Percentiles rank a stretch among this genome's conserved stretches.
phyloP scores from a whole-genome alignment of 371 early-diverging fungal genomes.

The Mucor plumbeus region DNA sequence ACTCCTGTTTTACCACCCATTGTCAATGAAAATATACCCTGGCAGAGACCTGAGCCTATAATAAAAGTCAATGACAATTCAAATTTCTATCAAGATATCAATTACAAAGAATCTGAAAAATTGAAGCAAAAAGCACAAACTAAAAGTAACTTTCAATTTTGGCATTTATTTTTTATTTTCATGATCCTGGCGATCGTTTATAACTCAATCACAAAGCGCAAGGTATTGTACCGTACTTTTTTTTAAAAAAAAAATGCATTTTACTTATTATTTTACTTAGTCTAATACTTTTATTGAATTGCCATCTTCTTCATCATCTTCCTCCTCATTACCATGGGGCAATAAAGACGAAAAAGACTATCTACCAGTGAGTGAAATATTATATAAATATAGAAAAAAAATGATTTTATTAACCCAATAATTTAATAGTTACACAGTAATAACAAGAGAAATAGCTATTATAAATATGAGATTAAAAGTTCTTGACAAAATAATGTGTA shows the following conservation, averaged over 20 bases:
- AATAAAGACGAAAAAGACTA: constrained; percentile 24
- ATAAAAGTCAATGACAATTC: constrained; percentile 5
- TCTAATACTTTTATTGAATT: neutral
- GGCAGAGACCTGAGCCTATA: constrained; percentile 17
- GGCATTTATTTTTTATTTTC: constrained; percentile 14
- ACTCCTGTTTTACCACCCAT: neutral
- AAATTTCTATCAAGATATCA: constrained; percentile 20
- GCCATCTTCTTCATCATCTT: neutral
- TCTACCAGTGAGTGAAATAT: constrained; percentile 24
- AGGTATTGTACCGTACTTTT: neutral
- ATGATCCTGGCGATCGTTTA: constrained; percentile 19
- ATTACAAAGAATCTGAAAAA: constrained; percentile 1
- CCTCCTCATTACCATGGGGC: constrained; percentile 6
- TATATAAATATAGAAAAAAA: neutral
- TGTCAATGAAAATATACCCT: constrained; percentile 15
- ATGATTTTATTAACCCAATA: neutral
- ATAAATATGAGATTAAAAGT: constrained; percentile 24
- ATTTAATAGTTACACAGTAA: constrained; percentile 23
- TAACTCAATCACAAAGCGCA: constrained; percentile 11
- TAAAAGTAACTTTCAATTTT: constrained; percentile 8
- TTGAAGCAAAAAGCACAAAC: neutral
- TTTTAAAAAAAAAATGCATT: no score
- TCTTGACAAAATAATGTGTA: constrained; percentile 9
- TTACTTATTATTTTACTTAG: no score
- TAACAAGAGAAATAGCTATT: constrained; percentile 6